Percentiles rank a stretch among this genome's conserved stretches.
Conservation (phyloP, 768 basidiomycete genomes). For the Termitomyces sp. region DNA sequence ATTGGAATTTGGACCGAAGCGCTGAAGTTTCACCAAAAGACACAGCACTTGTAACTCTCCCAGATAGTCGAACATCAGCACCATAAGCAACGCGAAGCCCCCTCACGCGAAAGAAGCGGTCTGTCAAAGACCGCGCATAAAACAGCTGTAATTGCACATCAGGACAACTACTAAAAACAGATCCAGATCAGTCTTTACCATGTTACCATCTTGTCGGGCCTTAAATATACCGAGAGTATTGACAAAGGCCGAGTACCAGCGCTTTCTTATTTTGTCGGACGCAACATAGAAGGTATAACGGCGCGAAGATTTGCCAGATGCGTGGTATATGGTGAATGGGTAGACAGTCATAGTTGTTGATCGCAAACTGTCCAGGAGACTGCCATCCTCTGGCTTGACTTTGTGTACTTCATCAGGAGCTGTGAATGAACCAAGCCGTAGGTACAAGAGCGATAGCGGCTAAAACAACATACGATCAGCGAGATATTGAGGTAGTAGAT, state of each 20-base stretch:
- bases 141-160: constrained; percentile 50
- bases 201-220: constrained; percentile 64
- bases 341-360: constrained; percentile 52
- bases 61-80: constrained; percentile 37
- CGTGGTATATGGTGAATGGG: constrained; percentile 77
- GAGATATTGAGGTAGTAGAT: not conserved
- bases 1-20: not conserved
- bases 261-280: constrained; percentile 50
- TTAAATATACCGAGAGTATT: constrained; percentile 61
- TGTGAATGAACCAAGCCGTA: constrained; percentile 66
- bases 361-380: constrained; percentile 50
- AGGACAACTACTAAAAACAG: not conserved
- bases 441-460: constrained; percentile 78
- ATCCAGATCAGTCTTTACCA: constrained; percentile 39
- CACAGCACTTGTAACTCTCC: constrained; percentile 53
- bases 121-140: constrained; percentile 50
- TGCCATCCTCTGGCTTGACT: constrained; percentile 54
- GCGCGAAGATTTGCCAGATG: constrained; percentile 45
- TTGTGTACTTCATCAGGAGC: constrained; percentile 55
- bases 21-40: constrained; percentile 46
- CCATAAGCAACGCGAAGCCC: constrained; percentile 26
- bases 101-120: constrained; percentile 54
- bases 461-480: constrained; percentile 21
- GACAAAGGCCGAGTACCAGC: constrained; percentile 57
- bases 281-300: constrained; percentile 70